Evolutionary conservation across 768 basidiomycete species (phyloP).

Genomic region (Tylopilus intermedius): DNA sequence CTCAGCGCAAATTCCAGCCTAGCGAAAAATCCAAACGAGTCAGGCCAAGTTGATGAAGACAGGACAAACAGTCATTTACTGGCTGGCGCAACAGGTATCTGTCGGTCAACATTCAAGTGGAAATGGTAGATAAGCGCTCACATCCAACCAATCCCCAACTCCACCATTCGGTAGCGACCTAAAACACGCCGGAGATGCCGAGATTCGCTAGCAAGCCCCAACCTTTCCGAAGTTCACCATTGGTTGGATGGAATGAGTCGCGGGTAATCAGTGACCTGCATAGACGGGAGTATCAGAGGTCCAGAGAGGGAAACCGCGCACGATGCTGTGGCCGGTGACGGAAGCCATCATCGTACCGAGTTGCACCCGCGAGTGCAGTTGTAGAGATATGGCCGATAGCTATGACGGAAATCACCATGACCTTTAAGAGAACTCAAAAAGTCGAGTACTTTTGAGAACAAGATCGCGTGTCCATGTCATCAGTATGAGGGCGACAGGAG

Average conservation of each 20-base stretch:
- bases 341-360: slow-evolving; percentile 68
- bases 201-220: slow-evolving; percentile 68
- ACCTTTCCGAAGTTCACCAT: slow-evolving; percentile 56
- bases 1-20: slow-evolving; percentile 80
- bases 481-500: neutral
- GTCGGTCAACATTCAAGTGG: neutral
- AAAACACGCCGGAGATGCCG: slow-evolving; percentile 76
- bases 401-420: slow-evolving; percentile 78
- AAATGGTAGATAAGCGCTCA: slow-evolving; percentile 10
- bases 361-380: slow-evolving; percentile 79
- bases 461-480: neutral
- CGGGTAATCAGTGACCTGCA: slow-evolving; percentile 61
- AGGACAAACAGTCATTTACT: slow-evolving; percentile 29
- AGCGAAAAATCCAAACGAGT: slow-evolving; percentile 13
- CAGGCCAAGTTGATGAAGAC: neutral
- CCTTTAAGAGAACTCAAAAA: slow-evolving; percentile 70
- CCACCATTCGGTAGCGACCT: slow-evolving; percentile 94
- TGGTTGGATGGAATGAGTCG: slow-evolving; percentile 42
- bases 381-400: slow-evolving; percentile 91
- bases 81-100: slow-evolving; percentile 40
- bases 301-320: slow-evolving; percentile 90
- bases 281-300: slow-evolving; percentile 81
- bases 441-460: slow-evolving; percentile 49
- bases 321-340: slow-evolving; percentile 54
- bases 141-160: slow-evolving; percentile 82